Evolutionary conservation across 192 early-diverging fungal species (phyloP).

Genomic region (Phlyctochytrium bullatum): DNA sequence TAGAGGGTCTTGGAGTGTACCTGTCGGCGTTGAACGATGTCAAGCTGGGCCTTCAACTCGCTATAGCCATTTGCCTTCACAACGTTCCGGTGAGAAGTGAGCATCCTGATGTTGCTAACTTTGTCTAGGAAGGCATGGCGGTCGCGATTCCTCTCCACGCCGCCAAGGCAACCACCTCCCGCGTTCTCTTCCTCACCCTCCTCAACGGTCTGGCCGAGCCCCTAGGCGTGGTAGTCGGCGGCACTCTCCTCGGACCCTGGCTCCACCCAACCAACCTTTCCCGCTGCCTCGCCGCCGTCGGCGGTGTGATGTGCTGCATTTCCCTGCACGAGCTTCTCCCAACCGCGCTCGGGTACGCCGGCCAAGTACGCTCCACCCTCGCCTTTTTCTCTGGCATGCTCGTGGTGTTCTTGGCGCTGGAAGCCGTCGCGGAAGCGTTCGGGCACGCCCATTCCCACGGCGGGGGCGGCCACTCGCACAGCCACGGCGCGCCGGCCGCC

Average conservation of each 20-base stretch:
- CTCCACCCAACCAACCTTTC: conserved; percentile 33
- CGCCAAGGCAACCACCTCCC: conserved; percentile 35
- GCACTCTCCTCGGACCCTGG: no score
- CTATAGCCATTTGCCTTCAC: conserved; percentile 25
- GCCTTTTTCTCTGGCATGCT: no score
- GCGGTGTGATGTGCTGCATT: conserved; percentile 56
- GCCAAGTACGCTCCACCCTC: conserved; percentile 34
- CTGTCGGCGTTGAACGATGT: conserved; percentile 17
- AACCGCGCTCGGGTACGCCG: conserved; percentile 46
- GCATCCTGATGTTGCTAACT: background rate
- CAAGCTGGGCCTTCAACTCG: conserved; percentile 14
- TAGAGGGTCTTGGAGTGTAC: conserved; percentile 25
- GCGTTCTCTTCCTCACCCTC: conserved; percentile 19
- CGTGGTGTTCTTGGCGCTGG: no score
- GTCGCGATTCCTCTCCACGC: conserved; percentile 34
- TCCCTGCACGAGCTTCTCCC: conserved; percentile 54
- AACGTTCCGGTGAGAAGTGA: conserved; percentile 30
- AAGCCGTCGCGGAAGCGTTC: no score
- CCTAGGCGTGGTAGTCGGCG: conserved; percentile 19
- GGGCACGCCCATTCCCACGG: no score
- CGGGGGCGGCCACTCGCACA: no score
- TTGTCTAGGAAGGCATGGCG: conserved; percentile 25
- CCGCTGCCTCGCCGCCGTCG: conserved; percentile 45
- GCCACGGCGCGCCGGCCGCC: no score
- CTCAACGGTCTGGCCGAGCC: conserved; percentile 31